These are phyloP conservation scores for Amauroascus niger DNA, from an alignment of 2,329 filamentous ascomycete species.

Conservation along the genomic window DNA sequence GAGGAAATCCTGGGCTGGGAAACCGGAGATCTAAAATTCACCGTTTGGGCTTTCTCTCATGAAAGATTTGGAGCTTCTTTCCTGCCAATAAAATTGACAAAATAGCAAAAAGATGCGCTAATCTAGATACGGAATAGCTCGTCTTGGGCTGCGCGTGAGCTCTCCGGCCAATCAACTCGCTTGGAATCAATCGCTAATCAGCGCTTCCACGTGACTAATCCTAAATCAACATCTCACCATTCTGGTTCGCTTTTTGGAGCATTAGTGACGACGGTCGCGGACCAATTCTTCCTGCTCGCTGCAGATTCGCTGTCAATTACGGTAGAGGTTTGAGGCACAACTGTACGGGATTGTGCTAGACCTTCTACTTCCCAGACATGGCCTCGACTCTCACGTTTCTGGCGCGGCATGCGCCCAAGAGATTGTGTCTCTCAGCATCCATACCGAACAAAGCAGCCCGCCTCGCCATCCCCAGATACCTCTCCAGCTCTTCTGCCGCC, in stretches of 20 bases:
- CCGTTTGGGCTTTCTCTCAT: background rate
- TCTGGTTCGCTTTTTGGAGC: constrained; percentile 3
- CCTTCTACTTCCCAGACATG: constrained; percentile 37
- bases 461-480: constrained; percentile 42
- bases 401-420: constrained; percentile 50
- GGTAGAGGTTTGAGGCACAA: constrained; percentile 30
- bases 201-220: constrained; percentile 1
- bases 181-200: constrained; percentile 3
- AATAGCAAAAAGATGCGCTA: background rate
- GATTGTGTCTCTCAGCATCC: constrained; percentile 44
- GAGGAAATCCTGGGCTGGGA: background rate
- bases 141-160: background rate
- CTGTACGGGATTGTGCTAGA: constrained; percentile 21
- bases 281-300: constrained; percentile 8
- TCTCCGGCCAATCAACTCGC: constrained; percentile 6
- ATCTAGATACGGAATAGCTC: background rate
- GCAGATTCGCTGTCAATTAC: constrained; percentile 23
- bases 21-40: background rate
- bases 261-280: constrained; percentile 1
- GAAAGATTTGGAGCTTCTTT: constrained; percentile 1
- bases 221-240: constrained; percentile 5
- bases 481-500: constrained; percentile 48
- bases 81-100: constrained; percentile 4
- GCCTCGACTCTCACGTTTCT: constrained; percentile 52
- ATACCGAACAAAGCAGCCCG: constrained; percentile 31